Evolutionary conservation across 768 basidiomycete species (phyloP), one percentile per base, ranked within the genome.

Genomic region (Russula dissimulans): DNA sequence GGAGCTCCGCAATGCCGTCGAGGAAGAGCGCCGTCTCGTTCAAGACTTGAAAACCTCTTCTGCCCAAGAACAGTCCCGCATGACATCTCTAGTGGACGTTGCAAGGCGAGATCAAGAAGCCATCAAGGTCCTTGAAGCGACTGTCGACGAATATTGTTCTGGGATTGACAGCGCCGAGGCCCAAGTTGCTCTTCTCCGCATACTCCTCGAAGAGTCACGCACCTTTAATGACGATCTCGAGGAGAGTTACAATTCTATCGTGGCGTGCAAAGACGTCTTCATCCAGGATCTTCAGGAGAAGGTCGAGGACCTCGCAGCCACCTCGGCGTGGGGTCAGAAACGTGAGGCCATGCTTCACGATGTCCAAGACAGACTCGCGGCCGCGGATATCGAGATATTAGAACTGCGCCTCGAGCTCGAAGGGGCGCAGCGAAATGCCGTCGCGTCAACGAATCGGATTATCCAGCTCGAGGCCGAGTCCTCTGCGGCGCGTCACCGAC

Each of bases 401-500:
- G 65, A 66, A 9, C 42, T 66, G 59, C 65, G 56, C 26, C 53
- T 57, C 38, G 59, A 57, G 36, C 51, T 66, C 47, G 63, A 66
- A 41, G 59, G 63, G 1, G 65, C 62, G 32, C 63, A 60, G 50
- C 56, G 34, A 38, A 66, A 60, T 29, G 65, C 65, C 12, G 59
- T 65, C 32, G 42, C 34, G 22, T 57, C 63, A 34, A 66, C 65
- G 38, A 66, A 66, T 54, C 51, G 63, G 53, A 66, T 66, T 52
- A 56, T 66, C 22, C 63, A 58, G n/a, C 65, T 66, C 31, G 65
- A 66, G 44, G 53, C 56, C 15, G 63, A 65, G 10, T 49, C 42
- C 39, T 48, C 50, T 39, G 42, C 44, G 32, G 32, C 36, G 5
- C 65, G 65, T 17, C 45, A 56, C 18, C 59, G 52, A 50, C 39